phyloP scores from a whole-genome alignment of 108 stramenopile genomes.

The Hondaea fermentalgiana region DNA sequence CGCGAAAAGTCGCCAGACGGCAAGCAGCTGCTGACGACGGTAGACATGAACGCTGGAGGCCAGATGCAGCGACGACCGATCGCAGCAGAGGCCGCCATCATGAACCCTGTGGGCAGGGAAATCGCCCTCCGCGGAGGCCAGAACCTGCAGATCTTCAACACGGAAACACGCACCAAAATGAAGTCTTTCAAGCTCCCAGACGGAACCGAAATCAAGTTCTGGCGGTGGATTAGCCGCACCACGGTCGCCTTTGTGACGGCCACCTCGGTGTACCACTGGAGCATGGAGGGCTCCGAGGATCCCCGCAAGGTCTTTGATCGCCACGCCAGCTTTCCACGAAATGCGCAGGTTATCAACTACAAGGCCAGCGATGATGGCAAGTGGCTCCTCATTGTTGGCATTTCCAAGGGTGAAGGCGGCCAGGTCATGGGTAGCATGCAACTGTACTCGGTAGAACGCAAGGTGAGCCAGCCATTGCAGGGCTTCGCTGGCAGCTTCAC shows the following conservation, averaged over 20 bases:
- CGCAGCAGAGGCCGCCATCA: constrained; percentile 92
- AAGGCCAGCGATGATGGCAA: constrained; percentile 82
- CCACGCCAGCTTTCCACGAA: constrained; percentile 69
- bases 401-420: constrained; percentile 58
- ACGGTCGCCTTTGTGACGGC: constrained; percentile 89
- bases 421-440: constrained; percentile 93
- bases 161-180: constrained; percentile 83
- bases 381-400: constrained; percentile 95
- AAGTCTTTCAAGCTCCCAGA: constrained; percentile 69
- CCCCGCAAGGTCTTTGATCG: constrained; percentile 91
- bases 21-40: constrained; percentile 38
- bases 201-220: constrained; percentile 76
- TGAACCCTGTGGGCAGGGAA: constrained; percentile 79
- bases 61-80: constrained; percentile 67
- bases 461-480: constrained; percentile 83
- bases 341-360: constrained; percentile 94
- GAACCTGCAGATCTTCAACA: constrained; percentile 89
- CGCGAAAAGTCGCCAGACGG: constrained; percentile 35
- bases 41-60: constrained; percentile 43
- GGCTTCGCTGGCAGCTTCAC: constrained; percentile 90
- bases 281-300: constrained; percentile 55
- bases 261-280: constrained; percentile 88
- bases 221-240: constrained; percentile 81
- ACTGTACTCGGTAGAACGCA: constrained; percentile 88
- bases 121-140: constrained; percentile 74